Base-by-base conservation (phyloP, 306 rosid species). In the Parietaria judaica region DNA sequence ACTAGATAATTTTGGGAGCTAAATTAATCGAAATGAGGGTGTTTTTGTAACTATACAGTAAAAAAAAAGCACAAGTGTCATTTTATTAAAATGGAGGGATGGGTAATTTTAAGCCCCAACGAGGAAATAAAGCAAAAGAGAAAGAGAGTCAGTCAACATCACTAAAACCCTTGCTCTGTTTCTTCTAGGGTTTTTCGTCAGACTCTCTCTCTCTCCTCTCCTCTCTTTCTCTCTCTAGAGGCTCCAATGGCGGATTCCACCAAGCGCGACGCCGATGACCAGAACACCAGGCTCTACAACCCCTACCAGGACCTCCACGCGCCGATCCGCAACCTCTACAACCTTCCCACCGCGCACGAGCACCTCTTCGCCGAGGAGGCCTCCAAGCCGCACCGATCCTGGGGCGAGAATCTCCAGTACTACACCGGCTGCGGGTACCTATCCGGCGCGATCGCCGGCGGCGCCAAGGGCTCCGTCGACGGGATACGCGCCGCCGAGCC, bases 391-490 rank as follows among this genome's bases (percentile, higher is more conserved):
- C 80, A 78, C 74, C 88, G 88, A 36, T 78, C 94, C 8, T 85
- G 88, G 83, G 84, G 84, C 62, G 89, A 83, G 44, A 86, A 83
- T 13, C 76, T 83, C 61, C 84, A 76, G 60, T 86, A 78, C 72
- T 86, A 80, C 79, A 83, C 94, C 37, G 89, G 89, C 46, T 53
- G 72, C 59, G 84, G 76, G 37, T 86, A 86, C 76, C 53, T 80
- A 47, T 64, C 89, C 50, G 94, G 94, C 0, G 84, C 94, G 49
- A 1, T 72, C 16, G 7, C 79, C 53, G 94, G 94, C 35, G 83
- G 55, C 14, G 39, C 80, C 10, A 71, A 17, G 57, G 94, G 94
- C 15, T 56, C 83, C 41, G 0, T 76, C 4, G 71, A 73, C 3
- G 94, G 94, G 12, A 66, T 82, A 57, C 72, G 67, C 60, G 81